Evolutionary conservation across 2,329 filamentous ascomycete species (phyloP).

Genomic region (Talaromyces sp.): DNA sequence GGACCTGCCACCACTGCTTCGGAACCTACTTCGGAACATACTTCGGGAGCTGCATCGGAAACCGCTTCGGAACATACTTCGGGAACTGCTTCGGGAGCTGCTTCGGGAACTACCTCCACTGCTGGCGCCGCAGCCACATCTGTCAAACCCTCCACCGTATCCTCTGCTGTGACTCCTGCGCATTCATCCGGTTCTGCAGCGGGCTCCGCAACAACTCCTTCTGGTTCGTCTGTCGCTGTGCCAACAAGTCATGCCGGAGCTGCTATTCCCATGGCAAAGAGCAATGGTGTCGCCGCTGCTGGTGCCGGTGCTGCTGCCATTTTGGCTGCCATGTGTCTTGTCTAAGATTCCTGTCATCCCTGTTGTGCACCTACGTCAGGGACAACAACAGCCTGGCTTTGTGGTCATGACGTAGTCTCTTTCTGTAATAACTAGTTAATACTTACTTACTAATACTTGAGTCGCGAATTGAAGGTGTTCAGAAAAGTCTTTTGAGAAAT

Average conservation of each 20-base stretch:
- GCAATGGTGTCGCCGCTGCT: constrained; percentile 25
- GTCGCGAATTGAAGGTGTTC: neutral
- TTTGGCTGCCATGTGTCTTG: constrained; percentile 19
- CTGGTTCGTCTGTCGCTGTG: constrained; percentile 21
- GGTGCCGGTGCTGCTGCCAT: constrained; percentile 27
- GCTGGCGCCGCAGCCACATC: constrained; percentile 3
- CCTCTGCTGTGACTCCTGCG: constrained; percentile 13
- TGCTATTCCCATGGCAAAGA: constrained; percentile 19
- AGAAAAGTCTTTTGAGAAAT: too few species aligned
- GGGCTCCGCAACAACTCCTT: constrained; percentile 7
- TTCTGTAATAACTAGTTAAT: neutral
- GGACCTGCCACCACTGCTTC: constrained; percentile 8
- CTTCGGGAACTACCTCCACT: constrained; percentile 14
- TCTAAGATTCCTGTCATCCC: too few species aligned
- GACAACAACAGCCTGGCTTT: neutral
- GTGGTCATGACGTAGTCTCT: neutral
- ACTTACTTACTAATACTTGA: neutral
- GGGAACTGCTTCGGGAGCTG: too few species aligned
- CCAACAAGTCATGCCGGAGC: constrained; percentile 19
- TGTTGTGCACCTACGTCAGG: too few species aligned
- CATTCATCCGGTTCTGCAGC: neutral
- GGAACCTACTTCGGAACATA: too few species aligned
- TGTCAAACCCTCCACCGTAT: constrained; percentile 6
- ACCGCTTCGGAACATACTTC: too few species aligned
- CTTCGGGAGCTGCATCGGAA: too few species aligned